phyloP scores from a whole-genome alignment of 495 filamentous ascomycete species.

The Penicillium ochrochloron region DNA sequence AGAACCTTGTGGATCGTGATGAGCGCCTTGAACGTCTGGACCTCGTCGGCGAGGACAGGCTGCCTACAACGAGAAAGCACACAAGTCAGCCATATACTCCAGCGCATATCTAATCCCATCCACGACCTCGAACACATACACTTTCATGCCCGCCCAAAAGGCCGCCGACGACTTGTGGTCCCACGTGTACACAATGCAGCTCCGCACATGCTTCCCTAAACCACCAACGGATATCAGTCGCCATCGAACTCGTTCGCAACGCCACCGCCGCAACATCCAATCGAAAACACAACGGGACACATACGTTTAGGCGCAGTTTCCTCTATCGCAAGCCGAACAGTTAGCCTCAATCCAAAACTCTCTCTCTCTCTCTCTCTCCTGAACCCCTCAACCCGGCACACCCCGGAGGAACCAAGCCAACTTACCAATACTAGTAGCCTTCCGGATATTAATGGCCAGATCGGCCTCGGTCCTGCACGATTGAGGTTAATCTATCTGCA shows the following conservation, averaged over 20 bases:
- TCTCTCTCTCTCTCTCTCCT: conserved; percentile 23
- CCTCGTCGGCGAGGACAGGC: conserved; percentile 92
- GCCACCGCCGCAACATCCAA: neutral
- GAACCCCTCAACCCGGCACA: neutral
- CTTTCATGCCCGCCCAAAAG: conserved; percentile 99
- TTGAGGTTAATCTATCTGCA: conserved; percentile 26
- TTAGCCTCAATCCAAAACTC: conserved; percentile 29
- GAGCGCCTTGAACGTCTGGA: conserved; percentile 91
- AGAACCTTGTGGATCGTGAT: conserved; percentile 95
- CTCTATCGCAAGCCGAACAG: conserved; percentile 54
- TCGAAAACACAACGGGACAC: conserved; percentile 18
- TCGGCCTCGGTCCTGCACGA: conserved; percentile 81
- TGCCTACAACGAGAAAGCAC: conserved; percentile 59
- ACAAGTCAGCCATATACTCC: conserved; percentile 12
- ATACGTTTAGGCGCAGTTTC: conserved; percentile 94
- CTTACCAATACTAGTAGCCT: conserved; percentile 86
- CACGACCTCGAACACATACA: conserved; percentile 58
- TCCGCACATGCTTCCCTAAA: conserved; percentile 91
- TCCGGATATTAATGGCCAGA: conserved; percentile 92
- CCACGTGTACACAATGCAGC: conserved; percentile 99
- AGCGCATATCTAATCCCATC: neutral
- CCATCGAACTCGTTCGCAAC: conserved; percentile 4
- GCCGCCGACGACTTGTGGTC: conserved; percentile 96
- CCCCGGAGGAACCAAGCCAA: conserved; percentile 14
- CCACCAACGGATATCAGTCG: conserved; percentile 18